Base-by-base conservation (phyloP, 2,329 filamentous ascomycete genomes). In the Pestalotiopsis sp. region DNA sequence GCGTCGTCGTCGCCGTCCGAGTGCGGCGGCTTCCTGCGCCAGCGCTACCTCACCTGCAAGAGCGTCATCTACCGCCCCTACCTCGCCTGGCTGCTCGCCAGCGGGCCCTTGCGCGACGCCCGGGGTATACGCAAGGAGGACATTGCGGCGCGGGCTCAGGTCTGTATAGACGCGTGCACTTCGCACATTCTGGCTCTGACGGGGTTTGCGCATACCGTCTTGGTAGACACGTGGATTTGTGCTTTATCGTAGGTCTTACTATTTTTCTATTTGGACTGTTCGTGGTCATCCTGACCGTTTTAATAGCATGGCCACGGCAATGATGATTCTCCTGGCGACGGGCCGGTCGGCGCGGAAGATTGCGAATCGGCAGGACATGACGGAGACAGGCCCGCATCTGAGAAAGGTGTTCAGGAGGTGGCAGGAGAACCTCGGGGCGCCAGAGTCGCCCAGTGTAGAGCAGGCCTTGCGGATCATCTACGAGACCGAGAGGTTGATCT, bases 191-290 rank as follows among this genome's bases (percentile, higher is more conserved):
- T 84, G 55, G 85, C 86, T 52, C 69, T 86, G 3, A 72, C 81
- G 24, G 81, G 81, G 0, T 85, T 84, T 66, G 77, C 81, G 0
- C 85, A 87, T 61, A 87, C 85, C 0, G 79, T 86, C 0, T 73
- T 87, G 40, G 80, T 86, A 1, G 85, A 87, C 70, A 85, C 84
- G 0, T 87, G 85, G 85, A 86, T 86, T 24, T 87, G 85, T 59
- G 84, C 84, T 0, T 71, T 87, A 0, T 86, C 83, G 84, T 86
- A 75, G 73, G 82, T 78, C 1, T 3, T 3, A 13, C 3, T 3
- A 10, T 3, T 4, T 24, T 14, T 22, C 26, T 4, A 11, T 4
- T 13, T 64, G 40, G 3, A 5, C 62, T 3, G 11, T 9, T 5
- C 24, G 20, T n/a, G 7, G 7, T 44, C 39, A 26, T 2, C 9